These are phyloP conservation scores for Phalaenopsis equestris DNA, from an alignment of 106 monocot species.

Conservation along the genomic window DNA sequence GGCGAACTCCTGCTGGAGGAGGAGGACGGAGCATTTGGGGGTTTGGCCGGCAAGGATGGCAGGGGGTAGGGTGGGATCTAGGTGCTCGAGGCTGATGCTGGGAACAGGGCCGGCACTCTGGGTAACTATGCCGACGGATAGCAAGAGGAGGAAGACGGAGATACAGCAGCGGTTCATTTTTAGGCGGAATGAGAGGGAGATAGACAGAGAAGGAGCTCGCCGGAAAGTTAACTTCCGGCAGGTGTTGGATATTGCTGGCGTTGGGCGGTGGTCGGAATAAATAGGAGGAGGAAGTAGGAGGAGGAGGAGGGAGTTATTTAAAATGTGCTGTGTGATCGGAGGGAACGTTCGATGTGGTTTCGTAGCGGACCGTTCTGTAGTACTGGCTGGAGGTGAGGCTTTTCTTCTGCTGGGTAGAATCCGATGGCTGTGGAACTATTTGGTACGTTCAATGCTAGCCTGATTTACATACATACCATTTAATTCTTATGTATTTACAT, in stretches of 20 bases:
- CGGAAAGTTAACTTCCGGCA: no score
- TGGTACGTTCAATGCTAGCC: no score
- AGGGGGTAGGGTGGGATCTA: conserved; percentile 39
- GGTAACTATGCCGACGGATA: not conserved
- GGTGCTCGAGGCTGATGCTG: conserved; percentile 14
- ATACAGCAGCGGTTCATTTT: not conserved
- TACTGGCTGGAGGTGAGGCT: not conserved
- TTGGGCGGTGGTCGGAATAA: not conserved
- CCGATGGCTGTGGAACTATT: not conserved
- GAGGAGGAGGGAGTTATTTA: not conserved
- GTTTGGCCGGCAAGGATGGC: conserved; percentile 6
- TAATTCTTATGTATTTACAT: no score
- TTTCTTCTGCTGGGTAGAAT: not conserved
- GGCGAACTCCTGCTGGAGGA: conserved; percentile 40
- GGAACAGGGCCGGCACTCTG: not conserved
- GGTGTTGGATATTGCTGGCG: not conserved
- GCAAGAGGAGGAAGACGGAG: not conserved
- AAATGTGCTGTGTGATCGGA: not conserved
- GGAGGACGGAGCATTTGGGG: conserved; percentile 29
- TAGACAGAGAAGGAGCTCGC: no score
- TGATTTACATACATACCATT: no score
- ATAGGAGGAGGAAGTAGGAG: not conserved
- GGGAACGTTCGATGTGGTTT: not conserved
- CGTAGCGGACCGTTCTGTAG: not conserved
- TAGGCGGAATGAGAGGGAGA: no score